phyloP scores from a whole-genome alignment of 805 yeast genomes.

The Ogataea corticis region DNA sequence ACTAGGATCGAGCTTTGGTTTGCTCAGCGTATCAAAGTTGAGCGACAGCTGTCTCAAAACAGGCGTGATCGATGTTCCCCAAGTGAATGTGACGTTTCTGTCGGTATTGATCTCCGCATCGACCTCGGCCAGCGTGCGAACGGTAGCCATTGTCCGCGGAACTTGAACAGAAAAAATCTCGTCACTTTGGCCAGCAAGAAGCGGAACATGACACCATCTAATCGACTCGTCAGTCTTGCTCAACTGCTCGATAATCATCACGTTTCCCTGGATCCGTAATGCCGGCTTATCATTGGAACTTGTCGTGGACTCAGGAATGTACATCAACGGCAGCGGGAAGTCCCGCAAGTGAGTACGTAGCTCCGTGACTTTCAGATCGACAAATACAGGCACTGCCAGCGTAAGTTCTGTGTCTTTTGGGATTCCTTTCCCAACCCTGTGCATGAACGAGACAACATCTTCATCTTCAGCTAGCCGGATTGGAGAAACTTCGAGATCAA shows the following conservation, averaged over 20 bases:
- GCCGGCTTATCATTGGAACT: constrained; percentile 9
- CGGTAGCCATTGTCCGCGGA: constrained; percentile 73
- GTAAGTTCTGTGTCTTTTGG: constrained; percentile 73
- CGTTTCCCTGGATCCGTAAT: constrained; percentile 53
- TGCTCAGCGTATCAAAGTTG: constrained; percentile 78
- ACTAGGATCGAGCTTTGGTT: constrained; percentile 89
- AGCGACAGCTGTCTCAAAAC: constrained; percentile 79
- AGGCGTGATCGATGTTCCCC: constrained; percentile 86
- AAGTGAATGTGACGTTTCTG: constrained; percentile 64
- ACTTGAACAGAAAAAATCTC: constrained; percentile 58
- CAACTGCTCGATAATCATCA: constrained; percentile 69
- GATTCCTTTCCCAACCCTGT: constrained; percentile 78
- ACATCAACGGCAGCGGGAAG: constrained; percentile 80
- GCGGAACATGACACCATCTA: constrained; percentile 61
- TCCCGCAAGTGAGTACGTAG: constrained; percentile 74
- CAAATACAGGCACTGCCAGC: constrained; percentile 61
- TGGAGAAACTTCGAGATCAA: background rate
- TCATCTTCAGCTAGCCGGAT: constrained; percentile 42
- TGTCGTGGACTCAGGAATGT: constrained; percentile 50
- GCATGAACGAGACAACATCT: constrained; percentile 58
- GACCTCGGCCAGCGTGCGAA: constrained; percentile 68
- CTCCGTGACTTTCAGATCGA: constrained; percentile 60
- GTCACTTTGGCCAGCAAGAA: constrained; percentile 47
- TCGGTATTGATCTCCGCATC: constrained; percentile 54
- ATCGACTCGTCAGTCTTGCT: constrained; percentile 50